A percentile compares a stretch with the other conserved stretches of the same genome.
Conservation (phyloP, 352 stramenopile species). For the Phytophthora gonapodyides region DNA sequence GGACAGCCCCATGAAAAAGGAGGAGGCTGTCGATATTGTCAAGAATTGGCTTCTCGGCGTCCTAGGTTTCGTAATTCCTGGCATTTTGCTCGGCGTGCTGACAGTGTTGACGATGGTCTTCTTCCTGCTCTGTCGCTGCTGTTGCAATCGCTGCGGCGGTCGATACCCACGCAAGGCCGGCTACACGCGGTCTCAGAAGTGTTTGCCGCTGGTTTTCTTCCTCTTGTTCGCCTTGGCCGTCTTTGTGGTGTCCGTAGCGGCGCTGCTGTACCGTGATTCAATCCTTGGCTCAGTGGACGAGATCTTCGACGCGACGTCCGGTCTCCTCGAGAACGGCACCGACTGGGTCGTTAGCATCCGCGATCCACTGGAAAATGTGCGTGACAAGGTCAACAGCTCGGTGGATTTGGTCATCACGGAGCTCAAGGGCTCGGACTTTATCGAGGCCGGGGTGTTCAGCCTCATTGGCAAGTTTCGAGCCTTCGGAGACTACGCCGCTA, state of each 20-base stretch:
- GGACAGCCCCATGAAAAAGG: slow-evolving; percentile 30
- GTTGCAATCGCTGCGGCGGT: slow-evolving; percentile 66
- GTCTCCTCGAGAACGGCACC: slow-evolving; percentile 40
- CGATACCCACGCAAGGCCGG: slow-evolving; percentile 46
- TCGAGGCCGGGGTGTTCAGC: slow-evolving; percentile 41
- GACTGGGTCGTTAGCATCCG: slow-evolving; percentile 49
- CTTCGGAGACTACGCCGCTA: slow-evolving; percentile 41
- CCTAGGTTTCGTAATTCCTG: slow-evolving; percentile 51
- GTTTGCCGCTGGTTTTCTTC: slow-evolving; percentile 57
- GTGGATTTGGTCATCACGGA: slow-evolving; percentile 35
- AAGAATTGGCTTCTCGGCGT: slow-evolving; percentile 48
- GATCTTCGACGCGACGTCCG: slow-evolving; percentile 41
- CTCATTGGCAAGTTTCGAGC: slow-evolving; percentile 35
- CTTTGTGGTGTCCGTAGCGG: slow-evolving; percentile 40
- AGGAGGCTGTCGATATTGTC: slow-evolving; percentile 30
- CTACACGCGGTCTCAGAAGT: slow-evolving; percentile 64
- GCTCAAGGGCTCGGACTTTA: slow-evolving; percentile 49
- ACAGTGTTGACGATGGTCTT: slow-evolving; percentile 65
- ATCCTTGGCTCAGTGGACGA: slow-evolving; percentile 43
- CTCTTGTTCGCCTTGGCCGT: slow-evolving; percentile 57
- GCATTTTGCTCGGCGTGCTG: slow-evolving; percentile 50
- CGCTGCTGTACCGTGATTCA: slow-evolving; percentile 59
- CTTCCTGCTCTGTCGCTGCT: slow-evolving; percentile 68
- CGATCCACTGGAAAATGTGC: slow-evolving; percentile 47
- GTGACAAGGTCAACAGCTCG: slow-evolving; percentile 46